Evolutionary conservation across 2,329 filamentous ascomycete genomes (phyloP), one percentile per base, ranked within the genome.

Genomic region (Alternaria hordeiaustralica): DNA sequence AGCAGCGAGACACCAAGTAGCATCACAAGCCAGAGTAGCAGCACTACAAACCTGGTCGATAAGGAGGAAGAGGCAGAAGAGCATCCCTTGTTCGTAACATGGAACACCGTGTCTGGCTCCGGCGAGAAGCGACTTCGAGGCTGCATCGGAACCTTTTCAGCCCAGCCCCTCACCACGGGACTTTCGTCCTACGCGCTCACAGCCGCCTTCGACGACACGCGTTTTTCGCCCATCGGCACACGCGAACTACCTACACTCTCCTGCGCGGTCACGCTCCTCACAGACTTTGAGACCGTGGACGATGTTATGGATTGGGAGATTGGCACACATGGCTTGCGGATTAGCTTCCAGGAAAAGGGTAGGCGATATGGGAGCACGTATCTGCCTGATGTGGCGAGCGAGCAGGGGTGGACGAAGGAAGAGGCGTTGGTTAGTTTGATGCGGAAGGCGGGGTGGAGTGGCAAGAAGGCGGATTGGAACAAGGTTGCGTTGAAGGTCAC

Each of bases 331-430:
- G 96, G 96, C 4, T 85, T 98, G 53, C 89, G 94, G 46, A 94
- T 99, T 70, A 90, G 88, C 54, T 98, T 99, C 81, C 84, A 85
- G n/a, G 85, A 93, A 71, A 86, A 89, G 69, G 89, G 89, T 15
- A 86, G 89, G 54, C 88, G 91, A 50, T 93, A 93, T 76, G 92
- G 94, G 15, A 88, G 93, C 1, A 97, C 96, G 0, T 99, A 98
- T 75, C 86, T 99, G 13, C 96, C 96, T 0, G 93, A 97, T 77
- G 94, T 99, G 6, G 92, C 95, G 10, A 84, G 87, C 1, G 96
- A 99, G 84, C 96, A 98, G 79, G 94, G 93, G 15, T 99, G 96
- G 96, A 92, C 87, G 11, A 94, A 96, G 80, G 94, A 98, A 78
- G 93, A 98, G 85, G 92, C 95, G 0, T 80, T 99, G 3, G 86